phyloP scores from a whole-genome alignment of 441 rosid species.

The Sinapis alba region DNA sequence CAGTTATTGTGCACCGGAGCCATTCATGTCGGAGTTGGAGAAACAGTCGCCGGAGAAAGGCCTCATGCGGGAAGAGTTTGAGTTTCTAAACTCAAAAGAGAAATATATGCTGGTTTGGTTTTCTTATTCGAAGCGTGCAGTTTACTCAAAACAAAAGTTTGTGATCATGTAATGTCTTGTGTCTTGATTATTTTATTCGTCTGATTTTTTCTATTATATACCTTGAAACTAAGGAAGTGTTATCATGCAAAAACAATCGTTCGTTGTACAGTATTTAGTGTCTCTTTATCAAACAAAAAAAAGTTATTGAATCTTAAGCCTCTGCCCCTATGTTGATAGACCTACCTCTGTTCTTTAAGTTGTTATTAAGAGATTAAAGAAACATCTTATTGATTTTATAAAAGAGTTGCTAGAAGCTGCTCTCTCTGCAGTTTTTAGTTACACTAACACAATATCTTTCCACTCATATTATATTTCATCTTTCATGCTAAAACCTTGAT shows the following conservation, averaged over 20 bases:
- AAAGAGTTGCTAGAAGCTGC: no score
- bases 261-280: no score
- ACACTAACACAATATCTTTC: not conserved
- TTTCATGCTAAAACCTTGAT: not conserved
- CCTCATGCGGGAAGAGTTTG: slow-evolving; percentile 40
- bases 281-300: no score
- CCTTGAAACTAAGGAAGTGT: not conserved
- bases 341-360: not conserved
- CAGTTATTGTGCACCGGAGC: slow-evolving; percentile 73
- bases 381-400: no score
- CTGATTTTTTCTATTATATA: not conserved
- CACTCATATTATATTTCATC: not conserved
- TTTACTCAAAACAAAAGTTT: slow-evolving; percentile 11
- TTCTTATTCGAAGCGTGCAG: not conserved
- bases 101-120: not conserved
- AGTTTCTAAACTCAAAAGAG: slow-evolving; percentile 15
- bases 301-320: no score
- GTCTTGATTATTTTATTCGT: slow-evolving; percentile 18
- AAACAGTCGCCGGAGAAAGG: slow-evolving; percentile 24
- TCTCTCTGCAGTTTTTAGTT: no score
- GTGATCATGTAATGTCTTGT: slow-evolving; percentile 8
- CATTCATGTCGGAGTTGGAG: slow-evolving; percentile 56
- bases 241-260: no score
- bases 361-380: not conserved
- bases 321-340: no score